Percentiles rank a stretch among this genome's conserved stretches.
Conservation (phyloP, 148 eudicot genomes). For the Cornus controversa region DNA sequence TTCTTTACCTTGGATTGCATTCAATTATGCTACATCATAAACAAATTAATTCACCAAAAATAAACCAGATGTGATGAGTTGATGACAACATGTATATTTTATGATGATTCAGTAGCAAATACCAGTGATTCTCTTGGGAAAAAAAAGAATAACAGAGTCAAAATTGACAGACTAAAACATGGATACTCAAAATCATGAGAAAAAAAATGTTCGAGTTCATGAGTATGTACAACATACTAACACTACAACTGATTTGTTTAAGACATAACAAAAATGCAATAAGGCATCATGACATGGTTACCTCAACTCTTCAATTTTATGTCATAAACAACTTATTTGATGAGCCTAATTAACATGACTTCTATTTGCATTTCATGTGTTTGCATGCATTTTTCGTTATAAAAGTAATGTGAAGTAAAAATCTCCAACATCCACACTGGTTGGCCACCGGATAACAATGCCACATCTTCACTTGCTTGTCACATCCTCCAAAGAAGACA, state of each 20-base stretch:
- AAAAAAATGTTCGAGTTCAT: neutral
- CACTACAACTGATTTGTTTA: too few relatives aligned
- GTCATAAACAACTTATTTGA: too few relatives aligned
- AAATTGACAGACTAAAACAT: neutral
- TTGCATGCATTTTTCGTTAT: too few relatives aligned
- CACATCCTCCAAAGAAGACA: slow-evolving; percentile 95
- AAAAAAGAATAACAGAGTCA: neutral
- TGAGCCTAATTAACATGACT: too few relatives aligned
- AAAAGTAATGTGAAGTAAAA: too few relatives aligned
- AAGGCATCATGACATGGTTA: too few relatives aligned
- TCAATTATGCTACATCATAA: neutral
- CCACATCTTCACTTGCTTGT: slow-evolving; percentile 99
- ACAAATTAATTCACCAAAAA: neutral
- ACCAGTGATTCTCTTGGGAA: neutral
- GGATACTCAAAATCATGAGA: neutral
- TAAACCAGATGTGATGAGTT: neutral
- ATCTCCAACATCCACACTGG: slow-evolving; percentile 27
- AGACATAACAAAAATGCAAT: too few relatives aligned
- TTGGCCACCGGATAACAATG: slow-evolving; percentile 68
- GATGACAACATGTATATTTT: neutral
- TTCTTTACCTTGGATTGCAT: neutral
- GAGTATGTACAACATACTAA: too few relatives aligned
- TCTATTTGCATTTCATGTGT: too few relatives aligned
- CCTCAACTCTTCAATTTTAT: too few relatives aligned
- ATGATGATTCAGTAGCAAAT: neutral